Evolutionary conservation across 768 basidiomycete species (phyloP).

Genomic region (Calocera cornea): DNA sequence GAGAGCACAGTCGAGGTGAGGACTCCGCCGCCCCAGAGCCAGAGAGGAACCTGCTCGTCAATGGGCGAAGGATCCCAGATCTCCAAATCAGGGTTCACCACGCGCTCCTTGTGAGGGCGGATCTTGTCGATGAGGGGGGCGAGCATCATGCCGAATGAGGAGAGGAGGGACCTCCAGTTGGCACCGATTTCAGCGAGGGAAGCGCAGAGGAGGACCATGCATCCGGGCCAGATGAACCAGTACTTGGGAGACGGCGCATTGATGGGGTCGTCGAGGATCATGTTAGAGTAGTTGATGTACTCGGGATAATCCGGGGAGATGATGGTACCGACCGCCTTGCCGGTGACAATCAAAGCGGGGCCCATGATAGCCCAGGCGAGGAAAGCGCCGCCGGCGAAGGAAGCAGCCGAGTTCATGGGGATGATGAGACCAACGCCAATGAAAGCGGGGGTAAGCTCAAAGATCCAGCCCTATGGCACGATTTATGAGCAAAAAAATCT

Average conservation of each 20-base stretch:
- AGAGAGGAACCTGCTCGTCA: constrained; percentile 41
- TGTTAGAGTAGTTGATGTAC: constrained; percentile 32
- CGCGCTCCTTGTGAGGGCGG: background rate
- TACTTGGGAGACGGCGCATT: constrained; percentile 40
- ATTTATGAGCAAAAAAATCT: background rate
- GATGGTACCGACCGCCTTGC: constrained; percentile 34
- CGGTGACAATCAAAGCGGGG: constrained; percentile 39
- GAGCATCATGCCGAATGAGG: background rate
- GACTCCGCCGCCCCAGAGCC: constrained; percentile 45
- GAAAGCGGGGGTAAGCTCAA: constrained; percentile 20
- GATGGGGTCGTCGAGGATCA: constrained; percentile 37
- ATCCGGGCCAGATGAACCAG: constrained; percentile 52
- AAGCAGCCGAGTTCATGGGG: constrained; percentile 15
- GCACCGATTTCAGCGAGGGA: constrained; percentile 42
- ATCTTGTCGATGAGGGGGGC: background rate
- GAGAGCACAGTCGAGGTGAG: constrained; percentile 35
- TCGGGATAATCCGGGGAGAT: constrained; percentile 29
- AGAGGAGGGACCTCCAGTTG: constrained; percentile 24
- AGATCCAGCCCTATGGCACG: constrained; percentile 11
- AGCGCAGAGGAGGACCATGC: constrained; percentile 47
- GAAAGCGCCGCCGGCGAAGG: constrained; percentile 37
- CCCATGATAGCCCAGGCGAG: constrained; percentile 51
- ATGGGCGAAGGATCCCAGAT: constrained; percentile 41
- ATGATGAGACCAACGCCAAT: constrained; percentile 19
- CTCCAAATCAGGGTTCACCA: constrained; percentile 21